These are phyloP conservation scores for Fraxinus xanthoxyloides DNA, from an alignment of 305 asterid genomes.

Conservation along the genomic window DNA sequence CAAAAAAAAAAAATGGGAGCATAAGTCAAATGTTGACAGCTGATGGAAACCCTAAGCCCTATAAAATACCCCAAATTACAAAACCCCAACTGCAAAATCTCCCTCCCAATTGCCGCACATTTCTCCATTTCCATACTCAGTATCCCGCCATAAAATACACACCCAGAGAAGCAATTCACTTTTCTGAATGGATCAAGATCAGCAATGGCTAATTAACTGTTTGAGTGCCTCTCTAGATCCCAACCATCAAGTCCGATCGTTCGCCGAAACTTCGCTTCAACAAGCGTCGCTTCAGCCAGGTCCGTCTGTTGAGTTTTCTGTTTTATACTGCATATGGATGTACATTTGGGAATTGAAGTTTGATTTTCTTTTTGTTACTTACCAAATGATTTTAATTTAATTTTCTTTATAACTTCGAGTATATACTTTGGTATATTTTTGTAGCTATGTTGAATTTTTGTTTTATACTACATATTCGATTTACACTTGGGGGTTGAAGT, in stretches of 20 bases:
- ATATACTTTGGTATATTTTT: too few species aligned
- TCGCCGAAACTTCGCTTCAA: constrained; percentile 84
- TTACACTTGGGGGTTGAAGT: not conserved
- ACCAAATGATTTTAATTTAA: not conserved
- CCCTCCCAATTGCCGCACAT: constrained; percentile 54
- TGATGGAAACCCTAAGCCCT: constrained; percentile 45
- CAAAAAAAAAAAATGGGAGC: too few species aligned
- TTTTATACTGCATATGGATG: not conserved
- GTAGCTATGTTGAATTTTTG: not conserved
- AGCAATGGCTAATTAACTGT: constrained; percentile 80
- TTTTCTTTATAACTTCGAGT: not conserved
- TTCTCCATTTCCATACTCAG: constrained; percentile 11
- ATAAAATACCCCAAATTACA: constrained; percentile 43
- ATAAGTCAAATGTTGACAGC: not conserved
- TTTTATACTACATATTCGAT: not conserved
- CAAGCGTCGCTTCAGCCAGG: constrained; percentile 89
- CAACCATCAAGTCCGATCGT: constrained; percentile 70
- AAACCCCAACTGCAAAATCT: constrained; percentile 29
- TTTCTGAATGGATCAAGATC: constrained; percentile 63
- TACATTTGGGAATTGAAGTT: not conserved
- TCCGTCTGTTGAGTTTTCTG: constrained; percentile 8
- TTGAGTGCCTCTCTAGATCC: constrained; percentile 87
- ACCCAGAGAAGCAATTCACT: not conserved
- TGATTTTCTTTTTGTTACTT: not conserved
- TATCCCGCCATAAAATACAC: not conserved